Base-by-base conservation (phyloP, 2,329 filamentous ascomycete genomes). In the Stenocarpella maydis region DNA sequence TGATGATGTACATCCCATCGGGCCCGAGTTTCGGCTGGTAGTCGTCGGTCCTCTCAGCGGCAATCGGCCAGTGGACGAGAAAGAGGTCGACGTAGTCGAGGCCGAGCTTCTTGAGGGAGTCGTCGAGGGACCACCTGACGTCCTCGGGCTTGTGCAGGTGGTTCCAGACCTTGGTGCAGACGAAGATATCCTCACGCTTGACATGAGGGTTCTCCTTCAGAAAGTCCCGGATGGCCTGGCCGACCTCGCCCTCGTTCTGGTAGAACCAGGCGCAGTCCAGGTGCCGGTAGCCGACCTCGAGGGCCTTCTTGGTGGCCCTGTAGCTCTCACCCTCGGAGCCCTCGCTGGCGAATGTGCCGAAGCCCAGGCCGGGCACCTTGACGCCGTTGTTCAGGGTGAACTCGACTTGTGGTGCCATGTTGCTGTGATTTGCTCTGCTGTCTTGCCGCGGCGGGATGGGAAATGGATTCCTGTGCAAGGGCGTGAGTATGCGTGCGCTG, bases 101-200 rank as follows among this genome's bases (percentile, higher is more conserved):
- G 17, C 82, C 82, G 24, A 89, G 79, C 52, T 82, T 82, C 73
- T 83, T 80, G 72, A 88, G 77, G 2, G 86, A 87, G 69, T 82
- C 81, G 65, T 84, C 78, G 50, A 88, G 79, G 73, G 86, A 84
- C 74, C 74, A 76, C 71, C 84, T 83, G 21, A 91, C 88, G 72
- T 87, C 86, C 72, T 88, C 83, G 1, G 84, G 85, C 71, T 84
- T 81, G 78, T 91, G 89, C 82, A 88, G 88, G 74, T 88, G 85
- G 82, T 92, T 91, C 83, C 91, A 90, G 53, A 92, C 84, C 82
- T 92, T 93, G 72, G 89, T 91, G 71, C 90, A 92, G 67, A 89
- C 75, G 82, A 85, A 89, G 74, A 89, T 84, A 73, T 88, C 82
- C 67, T 82, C 78, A 26, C 87, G 82, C 37, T 82, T 81, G 3